Evolutionary conservation across 208 protist genomes (phyloP).

Genomic region (Acanthamoeba sp.): DNA sequence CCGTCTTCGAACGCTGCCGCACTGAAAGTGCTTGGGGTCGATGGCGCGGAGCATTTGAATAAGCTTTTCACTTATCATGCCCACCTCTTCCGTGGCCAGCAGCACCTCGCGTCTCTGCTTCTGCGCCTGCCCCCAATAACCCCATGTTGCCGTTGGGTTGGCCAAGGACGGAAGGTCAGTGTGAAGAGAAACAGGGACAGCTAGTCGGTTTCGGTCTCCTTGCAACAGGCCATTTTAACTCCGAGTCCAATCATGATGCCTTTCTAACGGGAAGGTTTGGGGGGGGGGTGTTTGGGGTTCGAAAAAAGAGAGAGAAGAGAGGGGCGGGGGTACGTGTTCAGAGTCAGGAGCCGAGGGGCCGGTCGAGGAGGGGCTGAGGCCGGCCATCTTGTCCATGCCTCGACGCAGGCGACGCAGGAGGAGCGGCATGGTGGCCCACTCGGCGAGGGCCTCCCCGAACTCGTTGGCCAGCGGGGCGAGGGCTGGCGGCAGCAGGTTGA

Average conservation of each 20-base stretch:
- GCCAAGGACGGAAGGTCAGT: no score
- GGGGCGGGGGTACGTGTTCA: constrained; percentile 34
- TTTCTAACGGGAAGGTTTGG: no score
- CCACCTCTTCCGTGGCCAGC: constrained; percentile 24
- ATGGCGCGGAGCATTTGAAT: constrained; percentile 2
- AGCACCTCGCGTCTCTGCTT: constrained; percentile 53
- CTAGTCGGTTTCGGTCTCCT: no score
- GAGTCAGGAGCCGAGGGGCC: background rate
- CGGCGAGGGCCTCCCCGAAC: constrained; percentile 21
- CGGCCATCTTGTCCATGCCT: constrained; percentile 43
- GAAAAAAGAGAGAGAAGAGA: background rate
- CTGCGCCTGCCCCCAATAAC: background rate
- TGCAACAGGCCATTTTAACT: no score
- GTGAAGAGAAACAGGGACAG: background rate
- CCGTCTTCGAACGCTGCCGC: constrained; percentile 38
- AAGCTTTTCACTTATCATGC: constrained; percentile 36
- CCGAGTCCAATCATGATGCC: no score
- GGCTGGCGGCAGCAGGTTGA: background rate
- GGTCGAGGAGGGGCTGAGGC: background rate
- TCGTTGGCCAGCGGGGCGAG: constrained; percentile 26
- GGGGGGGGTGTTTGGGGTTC: background rate
- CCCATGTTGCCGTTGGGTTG: background rate
- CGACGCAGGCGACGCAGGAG: background rate
- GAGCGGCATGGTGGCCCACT: background rate
- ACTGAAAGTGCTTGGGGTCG: constrained; percentile 35